Conservation (phyloP, 495 filamentous ascomycete genomes). For the Aspergillus heteromorphus region DNA sequence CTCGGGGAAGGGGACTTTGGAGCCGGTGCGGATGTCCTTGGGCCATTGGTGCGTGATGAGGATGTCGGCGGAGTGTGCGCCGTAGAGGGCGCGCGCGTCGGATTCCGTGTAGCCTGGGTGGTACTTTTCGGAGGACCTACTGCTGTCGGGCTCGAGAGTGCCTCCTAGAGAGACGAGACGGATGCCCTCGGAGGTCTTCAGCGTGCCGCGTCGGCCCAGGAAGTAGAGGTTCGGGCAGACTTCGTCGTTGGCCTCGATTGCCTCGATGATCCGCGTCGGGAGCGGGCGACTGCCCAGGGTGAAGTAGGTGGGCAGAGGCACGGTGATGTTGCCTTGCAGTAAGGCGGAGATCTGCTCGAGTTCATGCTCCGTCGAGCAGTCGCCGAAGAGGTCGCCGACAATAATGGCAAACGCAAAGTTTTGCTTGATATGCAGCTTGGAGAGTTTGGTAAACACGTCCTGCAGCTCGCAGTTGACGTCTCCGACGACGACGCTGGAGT, state of each 20-base stretch:
- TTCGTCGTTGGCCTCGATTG: conserved; percentile 71
- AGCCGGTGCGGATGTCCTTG: conserved; percentile 55
- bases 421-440: conserved; percentile 76
- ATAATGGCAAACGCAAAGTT: conserved; percentile 79
- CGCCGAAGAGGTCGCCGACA: conserved; percentile 73
- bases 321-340: conserved; percentile 60
- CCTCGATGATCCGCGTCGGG: conserved; percentile 61
- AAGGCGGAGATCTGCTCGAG: conserved; percentile 55
- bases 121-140: conserved; percentile 54
- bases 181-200: conserved; percentile 86
- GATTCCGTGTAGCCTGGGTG: conserved; percentile 63
- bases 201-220: conserved; percentile 74
- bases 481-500: conserved; percentile 59
- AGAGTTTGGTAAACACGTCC: conserved; percentile 69
- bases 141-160: conserved; percentile 49
- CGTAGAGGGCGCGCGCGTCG: conserved; percentile 70
- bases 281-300: conserved; percentile 64
- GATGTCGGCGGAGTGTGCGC: conserved; percentile 74
- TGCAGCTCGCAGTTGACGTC: conserved; percentile 68
- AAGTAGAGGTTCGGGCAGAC: conserved; percentile 84
- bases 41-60: conserved; percentile 87
- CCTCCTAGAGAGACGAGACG: conserved; percentile 80
- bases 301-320: conserved; percentile 85
- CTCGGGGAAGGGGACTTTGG: conserved; percentile 49
- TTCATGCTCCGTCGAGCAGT: conserved; percentile 44